These are phyloP conservation scores for Candida wancherniae DNA, from an alignment of 805 yeast genomes.

Conservation along the genomic window DNA sequence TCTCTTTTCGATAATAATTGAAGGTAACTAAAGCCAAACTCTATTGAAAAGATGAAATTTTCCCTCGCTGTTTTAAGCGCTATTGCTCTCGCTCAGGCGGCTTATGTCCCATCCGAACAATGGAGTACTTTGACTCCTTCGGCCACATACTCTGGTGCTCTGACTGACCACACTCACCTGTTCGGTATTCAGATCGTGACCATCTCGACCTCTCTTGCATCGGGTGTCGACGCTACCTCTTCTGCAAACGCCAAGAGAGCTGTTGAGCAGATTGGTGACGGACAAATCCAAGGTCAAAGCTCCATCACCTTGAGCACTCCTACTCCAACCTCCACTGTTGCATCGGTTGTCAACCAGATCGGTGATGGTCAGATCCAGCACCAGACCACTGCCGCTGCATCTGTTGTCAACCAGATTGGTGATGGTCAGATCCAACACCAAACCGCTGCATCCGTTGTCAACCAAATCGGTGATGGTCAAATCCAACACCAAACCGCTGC, in stretches of 20 bases:
- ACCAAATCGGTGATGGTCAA: conserved; percentile 16
- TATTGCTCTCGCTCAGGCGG: conserved; percentile 50
- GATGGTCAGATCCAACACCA: conserved; percentile 15
- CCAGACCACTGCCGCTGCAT: conserved; percentile 25
- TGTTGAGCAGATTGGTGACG: conserved; percentile 57
- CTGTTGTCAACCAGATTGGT: conserved; percentile 19
- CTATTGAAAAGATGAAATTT: conserved; percentile 13
- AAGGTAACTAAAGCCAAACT: too few relatives aligned
- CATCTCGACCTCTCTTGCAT: conserved; percentile 13
- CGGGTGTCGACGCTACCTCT: conserved; percentile 32
- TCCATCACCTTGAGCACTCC: conserved; percentile 26
- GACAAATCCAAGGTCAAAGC: conserved; percentile 50
- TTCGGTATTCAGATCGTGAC: conserved; percentile 71
- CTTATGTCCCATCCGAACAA: conserved; percentile 60
- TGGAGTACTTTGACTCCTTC: conserved; percentile 75
- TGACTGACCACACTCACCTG: conserved; percentile 49
- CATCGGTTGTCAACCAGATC: conserved; percentile 41
- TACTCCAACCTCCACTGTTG: conserved; percentile 22
- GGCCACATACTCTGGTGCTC: conserved; percentile 47
- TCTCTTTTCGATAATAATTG: too few relatives aligned
- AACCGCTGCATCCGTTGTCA: conserved; percentile 11
- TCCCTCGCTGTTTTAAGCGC: conserved; percentile 26
- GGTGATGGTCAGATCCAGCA: conserved; percentile 47
- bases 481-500: conserved; percentile 20
- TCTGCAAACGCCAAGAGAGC: conserved; percentile 26